Conservation (phyloP, 345 rosid species). For the Linum tenue region DNA sequence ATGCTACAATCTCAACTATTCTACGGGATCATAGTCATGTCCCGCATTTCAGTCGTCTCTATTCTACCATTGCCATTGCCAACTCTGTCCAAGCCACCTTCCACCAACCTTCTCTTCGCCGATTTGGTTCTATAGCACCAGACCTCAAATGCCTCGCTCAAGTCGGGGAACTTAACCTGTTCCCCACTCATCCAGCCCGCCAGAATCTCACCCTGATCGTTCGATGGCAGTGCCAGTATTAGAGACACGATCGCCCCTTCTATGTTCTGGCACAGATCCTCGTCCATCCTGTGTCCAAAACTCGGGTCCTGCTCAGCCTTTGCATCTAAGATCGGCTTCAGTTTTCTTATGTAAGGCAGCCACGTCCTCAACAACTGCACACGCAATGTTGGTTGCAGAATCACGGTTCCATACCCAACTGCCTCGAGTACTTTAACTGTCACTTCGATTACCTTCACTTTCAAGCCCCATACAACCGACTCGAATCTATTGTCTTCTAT, state of each 20-base stretch:
- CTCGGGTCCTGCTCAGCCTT: constrained; percentile 32
- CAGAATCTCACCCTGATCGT: constrained; percentile 77
- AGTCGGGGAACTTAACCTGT: constrained; percentile 64
- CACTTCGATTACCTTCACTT: constrained; percentile 60
- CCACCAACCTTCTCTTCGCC: constrained; percentile 76
- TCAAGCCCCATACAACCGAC: constrained; percentile 53
- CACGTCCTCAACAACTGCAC: constrained; percentile 53
- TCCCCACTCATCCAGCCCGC: constrained; percentile 77
- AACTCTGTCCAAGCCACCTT: constrained; percentile 35
- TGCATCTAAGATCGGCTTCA: constrained; percentile 61
- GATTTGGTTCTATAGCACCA: constrained; percentile 96
- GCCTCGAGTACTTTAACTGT: constrained; percentile 83
- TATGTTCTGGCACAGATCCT: constrained; percentile 60
- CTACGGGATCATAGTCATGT: background rate
- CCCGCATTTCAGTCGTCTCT: background rate
- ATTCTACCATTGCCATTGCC: constrained; percentile 6
- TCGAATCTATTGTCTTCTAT: constrained; percentile 52
- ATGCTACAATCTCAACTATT: background rate
- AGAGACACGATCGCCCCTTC: constrained; percentile 74
- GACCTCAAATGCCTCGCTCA: constrained; percentile 90
- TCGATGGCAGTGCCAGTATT: constrained; percentile 67
- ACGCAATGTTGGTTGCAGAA: constrained; percentile 47
- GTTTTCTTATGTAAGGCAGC: constrained; percentile 77
- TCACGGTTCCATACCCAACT: constrained; percentile 80
- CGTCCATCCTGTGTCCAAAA: constrained; percentile 61